Base-by-base conservation (phyloP, 1,284 basidiomycete species). In the Tilletia horrida region DNA sequence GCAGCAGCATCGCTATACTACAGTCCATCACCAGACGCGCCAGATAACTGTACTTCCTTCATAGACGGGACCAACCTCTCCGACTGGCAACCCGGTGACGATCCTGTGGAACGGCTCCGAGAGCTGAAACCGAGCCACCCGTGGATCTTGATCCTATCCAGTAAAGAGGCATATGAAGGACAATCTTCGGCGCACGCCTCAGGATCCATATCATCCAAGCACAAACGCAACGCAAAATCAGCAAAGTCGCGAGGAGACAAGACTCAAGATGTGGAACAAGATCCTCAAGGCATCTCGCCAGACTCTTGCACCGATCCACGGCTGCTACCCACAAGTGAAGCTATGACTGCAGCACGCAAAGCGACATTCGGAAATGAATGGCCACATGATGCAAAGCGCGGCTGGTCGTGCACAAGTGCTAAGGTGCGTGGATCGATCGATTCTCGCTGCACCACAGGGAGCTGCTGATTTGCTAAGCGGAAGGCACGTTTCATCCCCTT, bases 381-480 rank as follows among this genome's bases (percentile, higher is more conserved):
- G 81, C 77, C 76, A 1, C 76, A 80, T 25, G 80, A 81, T 44
- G 72, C 74, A 16, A 80, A 78, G 63, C 77, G 78, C 62, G 81
- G 78, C 7, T 82, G 80, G 80, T 77, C 78, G 14, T 78, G 78
- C 1, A 82, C 79, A 2, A 79, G 78, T 67, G 78, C 77, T 55
- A 80, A 79, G 67, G 69, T 68, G 44, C 47, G 67, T 55, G 2
- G 62, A 1, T n/a, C 2, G 14, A 43, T 13, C 29, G 35, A 18
- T 4, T 8, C 9, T 57, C 9, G 1, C 1, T 0, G 43, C 23
- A 50, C 50, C 43, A 57, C 25, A 1, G 14, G 27, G 14, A 25
- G 27, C n/a, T 14, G 25, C 0, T 48, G 14, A 44, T 29, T 18
- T n/a, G 27, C 23, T 7, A 40, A 9, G 1, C 16, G n/a, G n/a